Conservation (phyloP, 164 flowering plant species). For the Vitis cinerea region DNA sequence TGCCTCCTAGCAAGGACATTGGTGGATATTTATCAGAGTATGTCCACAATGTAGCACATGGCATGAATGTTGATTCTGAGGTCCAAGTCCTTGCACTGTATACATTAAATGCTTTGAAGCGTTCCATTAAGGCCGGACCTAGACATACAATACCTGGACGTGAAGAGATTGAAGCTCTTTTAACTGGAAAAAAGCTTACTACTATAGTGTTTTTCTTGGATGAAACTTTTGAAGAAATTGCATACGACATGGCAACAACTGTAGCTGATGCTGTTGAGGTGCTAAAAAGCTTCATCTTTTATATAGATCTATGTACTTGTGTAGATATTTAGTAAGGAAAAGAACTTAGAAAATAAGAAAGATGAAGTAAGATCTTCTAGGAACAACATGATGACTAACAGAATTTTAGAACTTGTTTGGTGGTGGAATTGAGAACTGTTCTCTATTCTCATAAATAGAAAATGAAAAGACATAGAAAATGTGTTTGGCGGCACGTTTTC, state of each 20-base stretch:
- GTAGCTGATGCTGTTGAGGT: constrained; percentile 98
- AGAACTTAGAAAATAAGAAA: not conserved
- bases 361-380: not conserved
- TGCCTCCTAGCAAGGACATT: constrained; percentile 99
- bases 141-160: constrained; percentile 85
- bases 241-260: constrained; percentile 95
- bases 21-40: constrained; percentile 88
- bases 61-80: constrained; percentile 56
- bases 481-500: too few relatives aligned
- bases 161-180: constrained; percentile 95
- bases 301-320: not conserved
- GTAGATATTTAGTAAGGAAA: not conserved
- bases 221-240: constrained; percentile 98
- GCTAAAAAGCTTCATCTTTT: constrained; percentile 6
- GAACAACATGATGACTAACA: not conserved
- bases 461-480: too few relatives aligned
- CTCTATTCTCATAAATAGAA: too few relatives aligned
- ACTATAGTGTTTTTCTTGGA: constrained; percentile 98
- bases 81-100: constrained; percentile 73
- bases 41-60: constrained; percentile 82
- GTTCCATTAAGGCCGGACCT: constrained; percentile 94
- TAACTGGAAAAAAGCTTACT: constrained; percentile 83
- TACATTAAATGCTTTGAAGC: constrained; percentile 84
- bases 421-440: not conserved
- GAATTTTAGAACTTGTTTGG: not conserved